Conservation (phyloP, 2,329 filamentous ascomycete species). For the Aspergillus fischeri region DNA sequence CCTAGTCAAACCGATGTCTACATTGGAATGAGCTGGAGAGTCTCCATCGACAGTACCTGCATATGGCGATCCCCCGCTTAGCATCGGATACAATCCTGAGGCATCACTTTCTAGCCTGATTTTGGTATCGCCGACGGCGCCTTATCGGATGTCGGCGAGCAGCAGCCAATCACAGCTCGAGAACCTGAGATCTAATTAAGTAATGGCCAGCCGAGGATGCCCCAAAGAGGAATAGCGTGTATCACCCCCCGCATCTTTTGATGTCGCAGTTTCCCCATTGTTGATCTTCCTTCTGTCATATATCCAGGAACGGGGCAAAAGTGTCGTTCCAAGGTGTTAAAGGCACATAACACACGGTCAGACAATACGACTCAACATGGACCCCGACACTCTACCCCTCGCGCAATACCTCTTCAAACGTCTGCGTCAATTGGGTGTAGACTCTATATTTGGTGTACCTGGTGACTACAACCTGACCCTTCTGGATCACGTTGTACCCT, state of each 20-base stretch:
- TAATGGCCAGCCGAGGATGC: neutral
- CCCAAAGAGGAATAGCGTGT: neutral
- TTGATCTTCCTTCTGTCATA: neutral
- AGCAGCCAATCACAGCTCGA: neutral
- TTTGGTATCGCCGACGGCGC: neutral
- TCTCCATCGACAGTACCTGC: too few species aligned
- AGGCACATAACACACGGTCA: neutral
- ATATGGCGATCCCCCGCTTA: neutral
- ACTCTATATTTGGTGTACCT: constrained; percentile 63
- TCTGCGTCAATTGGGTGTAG: constrained; percentile 60
- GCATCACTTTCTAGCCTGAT: neutral
- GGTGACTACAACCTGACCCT: constrained; percentile 67
- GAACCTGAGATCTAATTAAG: neutral
- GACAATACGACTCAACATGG: neutral
- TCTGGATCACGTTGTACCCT: constrained; percentile 60
- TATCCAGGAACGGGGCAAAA: neutral
- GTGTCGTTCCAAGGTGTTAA: neutral
- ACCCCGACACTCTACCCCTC: constrained; percentile 15
- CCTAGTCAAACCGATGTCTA: too few species aligned
- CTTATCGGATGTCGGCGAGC: neutral
- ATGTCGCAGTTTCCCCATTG: neutral
- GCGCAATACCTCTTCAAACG: constrained; percentile 60
- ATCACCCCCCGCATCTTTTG: neutral
- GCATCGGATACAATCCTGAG: neutral
- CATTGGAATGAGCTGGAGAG: too few species aligned